Evolutionary conservation across 345 rosid species (phyloP).

Genomic region (Citrus trifoliata): DNA sequence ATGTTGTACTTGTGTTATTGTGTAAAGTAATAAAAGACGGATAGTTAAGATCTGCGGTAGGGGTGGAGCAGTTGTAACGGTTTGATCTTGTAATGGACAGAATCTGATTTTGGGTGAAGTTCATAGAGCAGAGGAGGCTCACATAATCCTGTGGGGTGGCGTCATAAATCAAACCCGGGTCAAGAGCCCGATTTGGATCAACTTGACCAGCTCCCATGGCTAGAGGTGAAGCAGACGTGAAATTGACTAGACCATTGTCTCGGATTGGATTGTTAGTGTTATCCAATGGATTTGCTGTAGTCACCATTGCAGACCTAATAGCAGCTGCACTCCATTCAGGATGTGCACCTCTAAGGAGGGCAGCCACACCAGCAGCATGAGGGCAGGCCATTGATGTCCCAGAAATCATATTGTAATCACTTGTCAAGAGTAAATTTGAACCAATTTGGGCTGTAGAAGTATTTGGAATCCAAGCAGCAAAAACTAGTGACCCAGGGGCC

Average conservation of each 20-base stretch:
- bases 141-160: conserved; percentile 41
- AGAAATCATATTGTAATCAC: conserved; percentile 37
- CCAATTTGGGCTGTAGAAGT: neutral
- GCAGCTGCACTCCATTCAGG: conserved; percentile 58
- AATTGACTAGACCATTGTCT: conserved; percentile 13
- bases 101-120: conserved; percentile 37
- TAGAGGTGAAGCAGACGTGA: conserved; percentile 31
- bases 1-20: conserved; percentile 3
- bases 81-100: conserved; percentile 35
- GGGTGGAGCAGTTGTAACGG: conserved; percentile 22
- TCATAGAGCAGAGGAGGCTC: conserved; percentile 35
- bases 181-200: conserved; percentile 40
- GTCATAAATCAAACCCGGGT: conserved; percentile 49
- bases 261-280: conserved; percentile 29
- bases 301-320: conserved; percentile 52
- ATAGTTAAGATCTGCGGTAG: conserved; percentile 37
- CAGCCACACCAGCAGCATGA: conserved; percentile 53
- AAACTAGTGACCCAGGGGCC: conserved; percentile 49
- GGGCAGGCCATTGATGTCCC: conserved; percentile 69
- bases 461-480: conserved; percentile 46
- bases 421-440: conserved; percentile 12
- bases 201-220: conserved; percentile 44
- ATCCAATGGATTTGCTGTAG: conserved; percentile 42
- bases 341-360: conserved; percentile 43
- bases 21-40: conserved; percentile 41